Conservation (phyloP, 805 yeast species). For the Hanseniaspora lachancei region DNA sequence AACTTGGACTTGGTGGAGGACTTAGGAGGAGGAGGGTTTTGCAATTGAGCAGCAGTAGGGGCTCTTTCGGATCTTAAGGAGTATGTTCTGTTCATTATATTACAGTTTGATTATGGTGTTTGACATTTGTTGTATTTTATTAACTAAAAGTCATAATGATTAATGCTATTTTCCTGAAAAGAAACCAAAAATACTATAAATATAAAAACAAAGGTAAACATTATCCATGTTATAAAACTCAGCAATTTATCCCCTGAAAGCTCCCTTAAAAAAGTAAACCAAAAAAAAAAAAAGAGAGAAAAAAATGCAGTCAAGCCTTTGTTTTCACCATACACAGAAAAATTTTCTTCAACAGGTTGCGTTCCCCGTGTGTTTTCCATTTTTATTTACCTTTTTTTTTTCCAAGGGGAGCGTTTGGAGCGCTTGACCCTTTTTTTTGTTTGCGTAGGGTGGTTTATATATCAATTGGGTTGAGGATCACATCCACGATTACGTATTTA, state of each 20-base stretch:
- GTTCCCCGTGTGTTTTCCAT: no score
- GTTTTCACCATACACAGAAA: not conserved
- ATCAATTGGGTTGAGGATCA: no score
- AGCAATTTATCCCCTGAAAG: no score
- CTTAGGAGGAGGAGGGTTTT: slow-evolving; percentile 70
- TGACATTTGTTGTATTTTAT: not conserved
- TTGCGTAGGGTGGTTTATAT: no score
- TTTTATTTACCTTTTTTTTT: no score
- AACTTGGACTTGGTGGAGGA: slow-evolving; percentile 60
- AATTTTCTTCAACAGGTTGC: not conserved
- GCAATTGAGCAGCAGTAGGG: slow-evolving; percentile 70
- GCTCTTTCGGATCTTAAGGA: slow-evolving; percentile 82
- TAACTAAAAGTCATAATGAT: no score
- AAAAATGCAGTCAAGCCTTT: no score
- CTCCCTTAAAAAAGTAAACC: not conserved
- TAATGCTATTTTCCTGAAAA: no score
- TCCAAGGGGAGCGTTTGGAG: not conserved
- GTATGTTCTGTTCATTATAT: slow-evolving; percentile 92
- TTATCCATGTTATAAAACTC: no score
- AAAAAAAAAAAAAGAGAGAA: not conserved
- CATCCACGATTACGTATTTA: not conserved
- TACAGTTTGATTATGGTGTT: not conserved
- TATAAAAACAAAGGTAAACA: no score
- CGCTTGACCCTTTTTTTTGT: no score
- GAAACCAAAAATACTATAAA: no score